phyloP scores from a whole-genome alignment of 352 stramenopile species.

The Phytophthora idaei region DNA sequence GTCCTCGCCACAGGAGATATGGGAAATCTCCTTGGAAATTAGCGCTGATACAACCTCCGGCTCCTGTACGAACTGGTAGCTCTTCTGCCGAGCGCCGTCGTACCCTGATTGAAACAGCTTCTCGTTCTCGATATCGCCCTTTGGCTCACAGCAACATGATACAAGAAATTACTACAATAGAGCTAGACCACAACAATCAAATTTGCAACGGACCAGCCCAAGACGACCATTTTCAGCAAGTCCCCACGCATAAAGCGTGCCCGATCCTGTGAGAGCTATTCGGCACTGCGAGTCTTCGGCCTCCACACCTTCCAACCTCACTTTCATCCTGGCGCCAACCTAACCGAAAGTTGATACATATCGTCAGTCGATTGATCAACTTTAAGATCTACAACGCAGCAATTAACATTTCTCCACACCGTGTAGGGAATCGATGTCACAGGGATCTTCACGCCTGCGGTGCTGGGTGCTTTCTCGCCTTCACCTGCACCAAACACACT shows the following conservation, averaged over 20 bases:
- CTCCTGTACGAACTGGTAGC: slow-evolving; percentile 61
- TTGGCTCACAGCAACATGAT: background rate
- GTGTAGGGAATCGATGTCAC: slow-evolving; percentile 65
- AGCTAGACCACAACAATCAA: background rate
- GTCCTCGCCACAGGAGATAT: slow-evolving; percentile 67
- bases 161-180: background rate
- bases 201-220: slow-evolving; percentile 48
- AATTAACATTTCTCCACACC: slow-evolving; percentile 21
- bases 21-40: slow-evolving; percentile 48
- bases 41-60: slow-evolving; percentile 58
- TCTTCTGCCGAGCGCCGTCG: slow-evolving; percentile 66
- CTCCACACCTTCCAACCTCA: slow-evolving; percentile 43
- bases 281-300: slow-evolving; percentile 52
- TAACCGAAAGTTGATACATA: slow-evolving; percentile 10
- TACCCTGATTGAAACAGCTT: slow-evolving; percentile 68
- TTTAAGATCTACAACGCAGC: background rate
- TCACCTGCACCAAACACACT: slow-evolving; percentile 47
- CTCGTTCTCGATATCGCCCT: slow-evolving; percentile 78
- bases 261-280: slow-evolving; percentile 46
- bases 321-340: slow-evolving; percentile 54
- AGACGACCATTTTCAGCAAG: slow-evolving; percentile 70
- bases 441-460: slow-evolving; percentile 64
- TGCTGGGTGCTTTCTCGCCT: slow-evolving; percentile 44
- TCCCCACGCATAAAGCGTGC: slow-evolving; percentile 72
- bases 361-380: background rate